phyloP scores from a whole-genome alignment of 2,329 filamentous ascomycete species.

The Neonectria punicea region DNA sequence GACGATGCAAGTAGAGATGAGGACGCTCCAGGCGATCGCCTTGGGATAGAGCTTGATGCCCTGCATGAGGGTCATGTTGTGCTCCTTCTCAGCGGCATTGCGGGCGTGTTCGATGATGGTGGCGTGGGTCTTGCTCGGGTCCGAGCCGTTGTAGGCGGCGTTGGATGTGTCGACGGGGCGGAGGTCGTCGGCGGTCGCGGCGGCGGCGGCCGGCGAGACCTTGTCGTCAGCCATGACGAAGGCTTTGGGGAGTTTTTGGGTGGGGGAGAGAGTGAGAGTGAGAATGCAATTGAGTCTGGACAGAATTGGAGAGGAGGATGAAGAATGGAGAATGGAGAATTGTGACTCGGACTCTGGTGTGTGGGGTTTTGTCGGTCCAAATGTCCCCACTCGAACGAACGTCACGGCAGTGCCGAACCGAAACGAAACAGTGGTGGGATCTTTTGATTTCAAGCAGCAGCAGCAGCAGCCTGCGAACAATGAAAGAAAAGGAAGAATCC shows the following conservation, averaged over 20 bases:
- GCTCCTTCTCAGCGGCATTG: constrained; percentile 68
- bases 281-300: constrained; percentile 2
- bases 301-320: constrained; percentile 1
- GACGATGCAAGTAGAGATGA: constrained; percentile 89
- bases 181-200: constrained; percentile 23
- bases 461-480: background rate
- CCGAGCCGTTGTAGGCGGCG: constrained; percentile 17
- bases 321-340: constrained; percentile 14
- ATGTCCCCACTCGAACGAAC: constrained; percentile 19
- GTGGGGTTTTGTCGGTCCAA: constrained; percentile 22
- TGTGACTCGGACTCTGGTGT: constrained; percentile 18
- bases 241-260: background rate
- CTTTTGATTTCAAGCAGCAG: background rate
- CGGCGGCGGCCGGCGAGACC: constrained; percentile 30
- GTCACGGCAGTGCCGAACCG: constrained; percentile 3
- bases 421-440: too few relatives aligned
- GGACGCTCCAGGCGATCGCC: constrained; percentile 82
- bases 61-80: constrained; percentile 77
- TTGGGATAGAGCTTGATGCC: constrained; percentile 87
- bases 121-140: constrained; percentile 42
- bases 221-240: constrained; percentile 26
- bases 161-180: constrained; percentile 24
- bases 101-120: constrained; percentile 49
- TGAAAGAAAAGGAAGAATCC: background rate
- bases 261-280: background rate